Evolutionary conservation across 1,284 basidiomycete genomes (phyloP), one percentile per base, ranked within the genome.

Genomic region (Apiotrichum siamense): DNA sequence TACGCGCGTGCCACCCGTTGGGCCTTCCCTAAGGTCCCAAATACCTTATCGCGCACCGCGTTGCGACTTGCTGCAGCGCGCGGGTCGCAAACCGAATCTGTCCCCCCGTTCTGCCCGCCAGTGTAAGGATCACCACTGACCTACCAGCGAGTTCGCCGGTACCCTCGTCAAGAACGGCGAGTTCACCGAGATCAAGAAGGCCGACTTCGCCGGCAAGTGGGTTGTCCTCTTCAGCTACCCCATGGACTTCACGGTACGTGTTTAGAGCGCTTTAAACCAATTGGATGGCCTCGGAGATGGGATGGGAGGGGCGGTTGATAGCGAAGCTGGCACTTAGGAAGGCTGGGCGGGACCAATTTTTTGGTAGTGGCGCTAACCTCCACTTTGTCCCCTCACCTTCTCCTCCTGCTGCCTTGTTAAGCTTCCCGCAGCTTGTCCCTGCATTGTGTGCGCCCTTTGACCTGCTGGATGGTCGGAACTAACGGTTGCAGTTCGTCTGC

Each of bases 191-290:
- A 75, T 90, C 58, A 82, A 83, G 39, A 76, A 90, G 51, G 74
- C 79, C 12, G 81, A 87, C 61, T 88, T 79, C 75, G 75, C 81
- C 52, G 88, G 89, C 45, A 82, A 88, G 83, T 93, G 89, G 89
- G 81, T 86, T 21, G 77, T 88, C 38, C 79, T 88, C 18, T 77
- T 87, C 73, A 88, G 87, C 76, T 88, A 88, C 74, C 87, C 87
- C 27, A 81, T 88, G 61, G 72, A 75, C 47, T 68, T 69, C 40
- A 62, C 53, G 39, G 47, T 58, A 23, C 50, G 54, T 52, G 29
- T 47, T 11, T 31, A 31, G 29, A 31, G 15, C 29, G 18, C 42
- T 18, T 1, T 35, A n/a, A n/a, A n/a, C n/a, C n/a, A 32, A 42
- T 39, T 58, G 84, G 15, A 26, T 4, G 32, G 4, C 3, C n/a